Evolutionary conservation across 2,329 filamentous ascomycete genomes (phyloP).

Genomic region (Meredithiella fracta): DNA sequence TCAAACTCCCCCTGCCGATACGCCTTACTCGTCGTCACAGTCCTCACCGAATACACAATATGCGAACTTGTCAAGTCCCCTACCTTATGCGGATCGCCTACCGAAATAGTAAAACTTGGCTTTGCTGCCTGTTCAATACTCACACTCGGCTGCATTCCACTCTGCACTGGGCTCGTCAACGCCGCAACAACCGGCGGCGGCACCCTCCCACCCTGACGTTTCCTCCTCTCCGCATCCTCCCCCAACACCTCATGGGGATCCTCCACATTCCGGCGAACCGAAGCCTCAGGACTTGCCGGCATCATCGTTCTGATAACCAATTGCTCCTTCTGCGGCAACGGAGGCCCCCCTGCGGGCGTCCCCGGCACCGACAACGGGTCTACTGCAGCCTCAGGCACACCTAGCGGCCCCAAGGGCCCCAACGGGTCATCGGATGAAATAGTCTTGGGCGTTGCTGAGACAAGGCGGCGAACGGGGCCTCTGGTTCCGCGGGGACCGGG

Average conservation of each 20-base stretch:
- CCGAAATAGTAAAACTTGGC: constrained; percentile 74
- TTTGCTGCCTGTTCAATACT: constrained; percentile 88
- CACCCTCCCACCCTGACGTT: constrained; percentile 37
- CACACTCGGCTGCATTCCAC: constrained; percentile 55
- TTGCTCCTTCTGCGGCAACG: constrained; percentile 55
- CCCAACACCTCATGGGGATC: constrained; percentile 49
- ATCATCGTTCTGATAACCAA: constrained; percentile 43
- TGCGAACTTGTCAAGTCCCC: constrained; percentile 93
- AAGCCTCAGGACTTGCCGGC: constrained; percentile 24
- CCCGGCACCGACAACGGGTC: not conserved
- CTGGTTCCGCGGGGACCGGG: constrained; percentile 15
- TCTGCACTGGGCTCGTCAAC: constrained; percentile 33
- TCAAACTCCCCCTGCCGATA: constrained; percentile 86
- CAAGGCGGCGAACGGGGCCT: constrained; percentile 41
- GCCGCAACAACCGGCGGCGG: constrained; percentile 49
- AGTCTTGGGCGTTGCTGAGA: constrained; percentile 61
- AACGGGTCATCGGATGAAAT: constrained; percentile 50
- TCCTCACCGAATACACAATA: constrained; percentile 91
- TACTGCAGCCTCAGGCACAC: constrained; percentile 25
- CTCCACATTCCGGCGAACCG: constrained; percentile 28
- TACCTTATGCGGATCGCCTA: constrained; percentile 95
- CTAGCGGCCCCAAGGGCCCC: constrained; percentile 56
- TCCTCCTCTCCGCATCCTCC: constrained; percentile 34
- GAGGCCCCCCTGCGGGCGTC: constrained; percentile 34
- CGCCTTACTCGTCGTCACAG: constrained; percentile 87